Evolutionary conservation across 2,329 filamentous ascomycete species (phyloP), one percentile per base, ranked within the genome.

Genomic region (Didymosphaeria variabile): DNA sequence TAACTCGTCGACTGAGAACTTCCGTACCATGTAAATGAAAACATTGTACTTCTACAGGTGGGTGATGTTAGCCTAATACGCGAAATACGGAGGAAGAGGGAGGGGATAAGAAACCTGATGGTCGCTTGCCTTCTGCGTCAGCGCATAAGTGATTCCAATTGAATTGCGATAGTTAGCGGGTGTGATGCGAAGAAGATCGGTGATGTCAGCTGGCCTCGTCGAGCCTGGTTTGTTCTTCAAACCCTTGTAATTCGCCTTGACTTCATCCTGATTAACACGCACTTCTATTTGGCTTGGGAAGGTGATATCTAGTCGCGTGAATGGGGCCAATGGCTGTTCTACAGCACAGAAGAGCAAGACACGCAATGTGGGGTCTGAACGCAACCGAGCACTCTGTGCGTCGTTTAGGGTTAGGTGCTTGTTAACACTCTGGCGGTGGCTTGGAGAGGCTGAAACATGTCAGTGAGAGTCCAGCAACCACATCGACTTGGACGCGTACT

Each of bases 171-270:
- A 96, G 46, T 85, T 84, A 19, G 84, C 73, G 12, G 88, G 86
- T 65, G 87, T 89, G 32, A 92, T 86, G 19, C 90, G 88, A 49
- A 98, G 82, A 61, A 88, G 85, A 66, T 86, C 83, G 8, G 95
- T 99, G 63, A 99, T 91, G 79, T 99, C 95, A 50, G 92, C 93
- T 8, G 95, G 95, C 71, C 93, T 89, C 44, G 95, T 99, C 47
- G 95, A 96, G 23, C 95, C 95, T 7, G 94, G 92, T 77, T 95
- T 97, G 77, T 97, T 97, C 80, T 99, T 99, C 63, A 99, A 80
- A 5, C 95, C 95, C 68, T 95, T 91, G 67, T 97, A 85, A 76
- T 98, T 99, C n/a, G 91, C 90, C 78, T 94, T 95, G 67, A 97
- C 86, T 59, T 97, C 93, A 36, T 91, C 91, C 10, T 88, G 86